These are phyloP conservation scores for Colletotrichum lentis DNA, from an alignment of 2,329 filamentous ascomycete species.

Conservation along the genomic window DNA sequence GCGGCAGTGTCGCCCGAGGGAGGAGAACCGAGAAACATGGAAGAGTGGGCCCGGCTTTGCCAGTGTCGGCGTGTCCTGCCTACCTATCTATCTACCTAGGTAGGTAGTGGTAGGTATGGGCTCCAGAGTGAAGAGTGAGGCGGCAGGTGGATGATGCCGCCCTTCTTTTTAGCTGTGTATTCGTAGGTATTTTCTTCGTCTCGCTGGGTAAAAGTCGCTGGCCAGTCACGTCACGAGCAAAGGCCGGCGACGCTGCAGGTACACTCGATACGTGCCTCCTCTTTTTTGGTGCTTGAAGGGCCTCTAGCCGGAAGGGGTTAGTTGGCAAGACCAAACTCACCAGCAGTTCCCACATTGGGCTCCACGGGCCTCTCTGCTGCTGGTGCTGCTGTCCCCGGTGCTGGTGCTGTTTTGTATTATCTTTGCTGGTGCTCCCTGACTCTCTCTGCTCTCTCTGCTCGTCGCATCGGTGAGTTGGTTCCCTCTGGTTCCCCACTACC, in stretches of 20 bases:
- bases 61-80: background rate
- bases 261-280: conserved; percentile 26
- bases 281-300: background rate
- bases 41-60: background rate
- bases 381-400: conserved; percentile 7
- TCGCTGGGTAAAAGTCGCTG: conserved; percentile 6
- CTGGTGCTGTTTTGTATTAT: conserved; percentile 12
- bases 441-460: conserved; percentile 13
- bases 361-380: conserved; percentile 20
- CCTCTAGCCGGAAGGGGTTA: conserved; percentile 22
- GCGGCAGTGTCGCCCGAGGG: conserved; percentile 28
- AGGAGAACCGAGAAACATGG: conserved; percentile 15
- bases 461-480: conserved; percentile 31
- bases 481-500: conserved; percentile 9
- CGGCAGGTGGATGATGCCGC: conserved; percentile 17
- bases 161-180: background rate
- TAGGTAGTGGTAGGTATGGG: background rate
- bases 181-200: conserved; percentile 6
- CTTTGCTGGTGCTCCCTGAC: background rate
- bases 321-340: conserved; percentile 10
- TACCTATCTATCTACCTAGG: too few species aligned
- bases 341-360: conserved; percentile 24
- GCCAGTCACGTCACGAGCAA: conserved; percentile 29
- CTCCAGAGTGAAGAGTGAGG: conserved; percentile 29
- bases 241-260: conserved; percentile 36